Evolutionary conservation across 1,139 yeast species (phyloP).

Genomic region (Geotrichum carabidarum): DNA sequence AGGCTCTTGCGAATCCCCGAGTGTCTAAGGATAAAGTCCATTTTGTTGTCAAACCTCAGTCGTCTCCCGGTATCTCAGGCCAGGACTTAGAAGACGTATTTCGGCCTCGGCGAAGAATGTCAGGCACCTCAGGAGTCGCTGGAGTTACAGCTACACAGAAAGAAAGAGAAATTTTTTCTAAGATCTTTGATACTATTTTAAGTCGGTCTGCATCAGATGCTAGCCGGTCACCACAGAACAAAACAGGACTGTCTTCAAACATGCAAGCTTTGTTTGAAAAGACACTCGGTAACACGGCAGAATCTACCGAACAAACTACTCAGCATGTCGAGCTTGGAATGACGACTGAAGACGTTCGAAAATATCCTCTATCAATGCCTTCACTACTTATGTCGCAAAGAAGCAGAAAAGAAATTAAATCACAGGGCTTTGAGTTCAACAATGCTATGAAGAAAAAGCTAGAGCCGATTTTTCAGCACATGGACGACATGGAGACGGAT

Average conservation of each 20-base stretch:
- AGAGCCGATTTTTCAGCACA: slow-evolving; percentile 27
- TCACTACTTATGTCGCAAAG: slow-evolving; percentile 20
- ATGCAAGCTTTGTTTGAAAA: slow-evolving; percentile 29
- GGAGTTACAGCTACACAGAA: slow-evolving; percentile 25
- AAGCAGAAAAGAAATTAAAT: slow-evolving; percentile 1
- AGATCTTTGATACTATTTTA: slow-evolving; percentile 27
- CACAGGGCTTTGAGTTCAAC: slow-evolving; percentile 13
- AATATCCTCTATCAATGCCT: slow-evolving; percentile 24
- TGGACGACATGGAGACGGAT: slow-evolving; percentile 30
- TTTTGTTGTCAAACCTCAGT: slow-evolving; percentile 3
- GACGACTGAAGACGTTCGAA: slow-evolving; percentile 25
- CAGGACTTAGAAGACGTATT: slow-evolving; percentile 11
- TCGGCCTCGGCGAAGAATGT: slow-evolving; percentile 13
- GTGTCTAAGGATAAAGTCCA: not conserved
- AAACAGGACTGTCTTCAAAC: slow-evolving; percentile 16
- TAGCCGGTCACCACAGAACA: slow-evolving; percentile 3
- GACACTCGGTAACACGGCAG: slow-evolving; percentile 7
- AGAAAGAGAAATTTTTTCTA: slow-evolving; percentile 28
- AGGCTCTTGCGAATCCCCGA: not conserved
- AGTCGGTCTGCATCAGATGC: slow-evolving; percentile 18
- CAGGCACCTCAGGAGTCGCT: slow-evolving; percentile 6
- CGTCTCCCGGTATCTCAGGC: slow-evolving; percentile 2
- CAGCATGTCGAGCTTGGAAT: slow-evolving; percentile 23
- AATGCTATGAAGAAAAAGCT: slow-evolving; percentile 19
- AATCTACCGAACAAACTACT: slow-evolving; percentile 1